These are phyloP conservation scores for Pichia kudriavzevii DNA, from an alignment of 1,139 yeast species.

Conservation along the genomic window DNA sequence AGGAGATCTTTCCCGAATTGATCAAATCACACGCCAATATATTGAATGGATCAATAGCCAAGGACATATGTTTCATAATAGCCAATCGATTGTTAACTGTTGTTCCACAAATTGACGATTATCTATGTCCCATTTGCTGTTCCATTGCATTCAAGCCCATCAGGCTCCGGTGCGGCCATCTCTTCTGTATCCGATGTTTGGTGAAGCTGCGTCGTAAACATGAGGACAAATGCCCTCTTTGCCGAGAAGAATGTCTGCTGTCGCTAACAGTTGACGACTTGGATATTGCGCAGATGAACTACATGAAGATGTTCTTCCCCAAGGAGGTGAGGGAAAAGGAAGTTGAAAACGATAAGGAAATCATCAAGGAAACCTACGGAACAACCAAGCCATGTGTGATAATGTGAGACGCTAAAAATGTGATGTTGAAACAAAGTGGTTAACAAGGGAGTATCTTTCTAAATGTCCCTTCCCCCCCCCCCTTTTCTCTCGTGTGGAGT, in stretches of 20 bases:
- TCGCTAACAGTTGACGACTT: slow-evolving; percentile 54
- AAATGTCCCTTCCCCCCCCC: too few species aligned
- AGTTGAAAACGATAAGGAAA: slow-evolving; percentile 51
- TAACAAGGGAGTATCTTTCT: too few species aligned
- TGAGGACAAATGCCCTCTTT: slow-evolving; percentile 60
- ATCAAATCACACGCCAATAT: slow-evolving; percentile 28
- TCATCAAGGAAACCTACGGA: slow-evolving; percentile 34
- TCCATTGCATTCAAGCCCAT: slow-evolving; percentile 67
- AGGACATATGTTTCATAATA: slow-evolving; percentile 48
- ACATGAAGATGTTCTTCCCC: slow-evolving; percentile 58
- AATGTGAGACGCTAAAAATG: slow-evolving; percentile 7
- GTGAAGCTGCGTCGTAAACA: slow-evolving; percentile 55
- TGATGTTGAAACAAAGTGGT: not conserved
- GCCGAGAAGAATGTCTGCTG: slow-evolving; percentile 50
- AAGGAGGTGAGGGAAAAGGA: slow-evolving; percentile 56
- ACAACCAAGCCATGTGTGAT: slow-evolving; percentile 20
- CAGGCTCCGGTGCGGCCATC: slow-evolving; percentile 52
- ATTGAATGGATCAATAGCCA: slow-evolving; percentile 45
- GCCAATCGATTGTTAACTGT: slow-evolving; percentile 47
- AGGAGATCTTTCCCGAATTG: slow-evolving; percentile 37
- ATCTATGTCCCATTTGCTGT: slow-evolving; percentile 65
- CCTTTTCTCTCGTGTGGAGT: too few species aligned
- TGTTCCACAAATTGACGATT: slow-evolving; percentile 69
- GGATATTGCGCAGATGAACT: slow-evolving; percentile 45
- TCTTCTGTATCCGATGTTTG: slow-evolving; percentile 65